Base-by-base conservation (phyloP, 768 basidiomycete genomes). In the Amanita phalloides region DNA sequence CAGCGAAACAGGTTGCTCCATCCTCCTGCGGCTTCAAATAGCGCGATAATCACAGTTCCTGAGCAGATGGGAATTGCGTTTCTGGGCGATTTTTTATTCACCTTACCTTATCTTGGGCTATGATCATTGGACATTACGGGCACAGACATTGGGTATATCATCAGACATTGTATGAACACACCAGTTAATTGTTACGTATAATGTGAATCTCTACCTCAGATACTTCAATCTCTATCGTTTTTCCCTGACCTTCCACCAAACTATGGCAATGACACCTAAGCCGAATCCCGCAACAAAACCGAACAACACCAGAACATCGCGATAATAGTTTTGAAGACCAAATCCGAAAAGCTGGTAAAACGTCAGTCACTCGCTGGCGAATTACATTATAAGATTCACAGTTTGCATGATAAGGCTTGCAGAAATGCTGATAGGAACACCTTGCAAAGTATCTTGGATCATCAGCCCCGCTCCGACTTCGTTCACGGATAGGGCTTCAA, bases 401-500 rank as follows among this genome's bases (percentile, higher is more conserved):
- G 86, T 62, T 55, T 88, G 70, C 93, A 97, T 89, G 61, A 97
- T 94, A 56, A 94, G 62, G 45, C 70, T 71, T 0, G 93, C 94
- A 2, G 85, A 87, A 46, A 95, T 74, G 45, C 80, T 65, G 36
- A 97, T 77, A 1, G 87, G 86, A 10, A 95, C 92, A 38, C 92
- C 92, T 56, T 81, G 74, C 21, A 94, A 65, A 4, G 71, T 73
- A 66, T 93, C 91, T 53, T 78, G 54, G 28, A 96, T 96, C 79
- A 83, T 78, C 32, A 96, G 69, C 2, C 93, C 94, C 3, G 88
- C 85, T 36, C 81, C 81, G 13, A 98, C 90, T 63, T 97, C 94
- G 61, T 98, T 98, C 35, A 96, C 87, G 10, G 84, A 74, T 13
- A 96, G 71, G 4, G 94, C 94, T 62, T 91, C 89, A n/a, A 90